Evolutionary conservation across 106 monocot genomes (phyloP).

Genomic region (Cymbidium sinense): DNA sequence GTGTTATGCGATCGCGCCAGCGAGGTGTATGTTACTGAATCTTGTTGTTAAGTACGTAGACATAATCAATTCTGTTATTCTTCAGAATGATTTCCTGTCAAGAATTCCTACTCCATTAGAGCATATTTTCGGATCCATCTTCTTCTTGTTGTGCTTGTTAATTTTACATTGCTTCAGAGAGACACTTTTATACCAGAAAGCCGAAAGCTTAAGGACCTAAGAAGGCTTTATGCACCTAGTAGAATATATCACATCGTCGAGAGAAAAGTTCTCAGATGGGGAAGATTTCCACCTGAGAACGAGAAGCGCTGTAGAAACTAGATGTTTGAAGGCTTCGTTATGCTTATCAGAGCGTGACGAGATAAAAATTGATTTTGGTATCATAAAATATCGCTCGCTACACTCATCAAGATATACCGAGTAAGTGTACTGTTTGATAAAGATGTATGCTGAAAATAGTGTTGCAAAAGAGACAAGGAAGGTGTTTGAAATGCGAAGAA

Average conservation of each 20-base stretch:
- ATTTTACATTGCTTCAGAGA: constrained; percentile 26
- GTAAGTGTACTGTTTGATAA: no score
- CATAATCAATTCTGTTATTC: constrained; percentile 79
- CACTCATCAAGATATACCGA: no score
- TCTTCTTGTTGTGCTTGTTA: constrained; percentile 48
- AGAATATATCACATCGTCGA: constrained; percentile 43
- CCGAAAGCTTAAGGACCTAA: constrained; percentile 28
- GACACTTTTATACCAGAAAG: constrained; percentile 34
- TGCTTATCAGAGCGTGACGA: no score
- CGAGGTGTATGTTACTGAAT: constrained; percentile 82
- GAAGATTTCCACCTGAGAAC: no score
- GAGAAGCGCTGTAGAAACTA: no score
- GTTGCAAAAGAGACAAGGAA: no score
- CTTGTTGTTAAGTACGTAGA: constrained; percentile 83
- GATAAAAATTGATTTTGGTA: no score
- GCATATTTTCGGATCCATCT: constrained; percentile 83
- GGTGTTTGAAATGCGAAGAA: no score
- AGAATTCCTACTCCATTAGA: constrained; percentile 93
- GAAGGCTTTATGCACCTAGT: constrained; percentile 34
- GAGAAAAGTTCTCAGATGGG: constrained; percentile 37
- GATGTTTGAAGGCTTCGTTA: no score
- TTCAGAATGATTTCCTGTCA: constrained; percentile 98
- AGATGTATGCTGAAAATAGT: no score
- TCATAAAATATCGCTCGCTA: no score
- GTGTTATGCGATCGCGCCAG: constrained; percentile 84